phyloP scores from a whole-genome alignment of 345 rosid genomes.

The Ceriops decandra region DNA sequence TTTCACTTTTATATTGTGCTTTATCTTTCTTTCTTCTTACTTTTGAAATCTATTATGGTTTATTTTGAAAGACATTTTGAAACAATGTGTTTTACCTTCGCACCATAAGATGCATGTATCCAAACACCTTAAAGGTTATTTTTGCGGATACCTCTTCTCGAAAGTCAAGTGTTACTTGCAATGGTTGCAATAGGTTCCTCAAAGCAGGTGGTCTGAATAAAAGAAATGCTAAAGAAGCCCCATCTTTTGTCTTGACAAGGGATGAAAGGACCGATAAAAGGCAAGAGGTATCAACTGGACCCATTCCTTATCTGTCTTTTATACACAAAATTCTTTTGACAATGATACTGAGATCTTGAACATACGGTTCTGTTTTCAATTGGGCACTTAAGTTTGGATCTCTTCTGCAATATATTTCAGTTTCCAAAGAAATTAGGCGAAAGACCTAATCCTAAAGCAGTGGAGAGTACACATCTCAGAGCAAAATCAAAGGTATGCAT shows the following conservation, averaged over 20 bases:
- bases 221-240: conserved; percentile 43
- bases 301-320: background rate
- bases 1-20: background rate
- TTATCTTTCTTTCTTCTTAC: background rate
- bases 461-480: conserved; percentile 25
- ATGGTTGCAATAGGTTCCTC: conserved; percentile 33
- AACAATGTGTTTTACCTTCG: background rate
- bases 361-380: background rate
- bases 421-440: conserved; percentile 35
- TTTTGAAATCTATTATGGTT: too few relatives aligned
- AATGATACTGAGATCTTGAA: conserved; percentile 6
- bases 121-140: background rate
- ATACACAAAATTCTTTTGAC: background rate
- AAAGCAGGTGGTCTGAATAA: conserved; percentile 36
- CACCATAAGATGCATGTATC: background rate
- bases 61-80: background rate
- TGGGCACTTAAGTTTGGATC: background rate
- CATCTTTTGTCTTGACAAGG: conserved; percentile 38
- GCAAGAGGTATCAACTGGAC: conserved; percentile 38
- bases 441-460: conserved; percentile 34
- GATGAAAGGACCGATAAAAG: conserved; percentile 35
- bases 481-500: conserved; percentile 47
- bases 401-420: conserved; percentile 27
- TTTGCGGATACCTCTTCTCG: background rate
- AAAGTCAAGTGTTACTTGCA: conserved; percentile 12